These are phyloP conservation scores for Eucalyptus marginata DNA, from an alignment of 345 rosid species.

Conservation along the genomic window DNA sequence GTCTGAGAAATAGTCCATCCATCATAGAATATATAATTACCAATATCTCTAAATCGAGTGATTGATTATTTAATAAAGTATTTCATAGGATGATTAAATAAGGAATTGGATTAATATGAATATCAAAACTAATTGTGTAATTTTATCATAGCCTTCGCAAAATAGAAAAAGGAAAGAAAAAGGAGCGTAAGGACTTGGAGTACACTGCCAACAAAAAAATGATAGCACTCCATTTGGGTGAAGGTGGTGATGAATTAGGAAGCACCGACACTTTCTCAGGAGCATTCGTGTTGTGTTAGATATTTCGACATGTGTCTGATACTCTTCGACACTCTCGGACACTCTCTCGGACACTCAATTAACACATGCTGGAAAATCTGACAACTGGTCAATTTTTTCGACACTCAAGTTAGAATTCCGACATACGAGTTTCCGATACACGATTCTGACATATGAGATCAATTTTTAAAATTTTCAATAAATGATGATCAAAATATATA, in stretches of 20 bases:
- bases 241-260: background rate
- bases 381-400: no score
- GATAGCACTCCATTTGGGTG: background rate
- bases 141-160: background rate
- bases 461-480: no score
- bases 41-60: background rate
- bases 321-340: no score
- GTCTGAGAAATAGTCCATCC: background rate
- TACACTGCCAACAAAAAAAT: background rate
- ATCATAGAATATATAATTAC: background rate
- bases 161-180: background rate
- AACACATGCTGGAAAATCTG: rapidly evolving
- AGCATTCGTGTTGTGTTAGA: no score
- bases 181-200: background rate
- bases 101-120: background rate
- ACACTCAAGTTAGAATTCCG: no score
- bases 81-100: background rate
- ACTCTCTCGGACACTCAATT: no score
- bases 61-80: background rate
- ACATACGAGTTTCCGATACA: no score
- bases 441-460: no score
- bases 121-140: background rate
- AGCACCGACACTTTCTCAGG: no score
- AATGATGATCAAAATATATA: no score
- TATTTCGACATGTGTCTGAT: no score